These are phyloP conservation scores for Oxyria digyna DNA, from an alignment of 148 eudicot genomes.

Conservation along the genomic window DNA sequence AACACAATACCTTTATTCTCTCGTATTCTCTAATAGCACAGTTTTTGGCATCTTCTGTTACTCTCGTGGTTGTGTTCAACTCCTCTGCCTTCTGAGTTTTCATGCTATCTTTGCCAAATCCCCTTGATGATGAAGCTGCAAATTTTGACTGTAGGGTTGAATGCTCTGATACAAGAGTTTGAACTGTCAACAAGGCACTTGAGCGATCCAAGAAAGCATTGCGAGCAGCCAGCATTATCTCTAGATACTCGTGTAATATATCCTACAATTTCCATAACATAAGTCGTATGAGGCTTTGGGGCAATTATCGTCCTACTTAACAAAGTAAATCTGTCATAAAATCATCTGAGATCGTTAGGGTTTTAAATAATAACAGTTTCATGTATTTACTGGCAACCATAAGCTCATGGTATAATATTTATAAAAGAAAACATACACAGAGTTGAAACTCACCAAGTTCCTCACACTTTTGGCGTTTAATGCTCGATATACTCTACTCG, in stretches of 20 bases:
- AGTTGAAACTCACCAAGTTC: conserved; percentile 44
- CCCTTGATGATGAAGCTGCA: conserved; percentile 57
- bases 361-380: too few relatives aligned
- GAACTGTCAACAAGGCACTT: conserved; percentile 86
- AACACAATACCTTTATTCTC: conserved; percentile 66
- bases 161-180: conserved; percentile 75
- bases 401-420: neutral
- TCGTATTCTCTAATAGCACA: conserved; percentile 74
- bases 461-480: conserved; percentile 71
- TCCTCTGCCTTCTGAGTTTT: conserved; percentile 56
- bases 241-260: conserved; percentile 77
- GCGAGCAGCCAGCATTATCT: conserved; percentile 61
- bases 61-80: conserved; percentile 57
- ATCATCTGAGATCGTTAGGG: neutral
- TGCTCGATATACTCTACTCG: conserved; percentile 70
- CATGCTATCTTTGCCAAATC: conserved; percentile 39
- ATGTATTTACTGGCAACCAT: neutral
- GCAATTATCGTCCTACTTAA: neutral
- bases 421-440: neutral
- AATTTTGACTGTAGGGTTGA: conserved; percentile 49
- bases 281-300: neutral
- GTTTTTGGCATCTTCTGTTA: conserved; percentile 80
- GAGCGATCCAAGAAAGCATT: conserved; percentile 84
- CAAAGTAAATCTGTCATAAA: neutral
- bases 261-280: conserved; percentile 40